Base-by-base conservation (phyloP, 306 rosid species). In the Prosopis cineraria region DNA sequence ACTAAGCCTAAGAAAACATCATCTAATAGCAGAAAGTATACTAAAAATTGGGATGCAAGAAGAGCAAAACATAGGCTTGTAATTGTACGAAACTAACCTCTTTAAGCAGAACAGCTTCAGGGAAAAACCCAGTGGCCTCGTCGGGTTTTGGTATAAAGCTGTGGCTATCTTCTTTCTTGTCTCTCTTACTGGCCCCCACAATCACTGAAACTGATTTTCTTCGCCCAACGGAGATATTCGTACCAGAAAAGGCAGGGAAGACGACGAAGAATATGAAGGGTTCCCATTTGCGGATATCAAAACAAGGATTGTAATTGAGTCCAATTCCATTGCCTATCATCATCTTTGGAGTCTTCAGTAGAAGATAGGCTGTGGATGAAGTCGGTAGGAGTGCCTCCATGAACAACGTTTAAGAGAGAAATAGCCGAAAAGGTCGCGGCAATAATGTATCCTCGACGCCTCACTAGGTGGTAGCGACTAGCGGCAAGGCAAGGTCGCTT, bases 71-170 rank as follows among this genome's bases (percentile, higher is more conserved):
- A 19, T 0, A 44, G 78, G 74, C 52, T 25, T 19, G 75, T 25
- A 24, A 25, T 7, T 24, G 34, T 1, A 48, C 55, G 47, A 68
- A 85, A 83, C 14, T 10, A 3, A 76, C 99, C 98, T 91, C 84
- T 89, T 87, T 91, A 65, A 95, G 93, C 4, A 95, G 90, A 44
- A 95, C 96, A 33, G 99, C 88, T 86, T 95, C 98, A 55, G 99
- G 98, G 85, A 95, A 95, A 82, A 83, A 84, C 27, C 93, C 94
- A 7, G 87, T 85, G 71, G 74, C 82, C 75, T 93, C 99, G 40
- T 91, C 90, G 0, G 89, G 91, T 78, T 86, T 91, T 13, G 98
- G 79, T 3, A 74, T 83, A 47, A 86, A 88, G 80, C 85, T 85
- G 58, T 93, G 97, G 20, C 6, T 59, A 76, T 95, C 97, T 63